Conservation (phyloP, 1,284 basidiomycete genomes). For the Anthracocystis setariae region DNA sequence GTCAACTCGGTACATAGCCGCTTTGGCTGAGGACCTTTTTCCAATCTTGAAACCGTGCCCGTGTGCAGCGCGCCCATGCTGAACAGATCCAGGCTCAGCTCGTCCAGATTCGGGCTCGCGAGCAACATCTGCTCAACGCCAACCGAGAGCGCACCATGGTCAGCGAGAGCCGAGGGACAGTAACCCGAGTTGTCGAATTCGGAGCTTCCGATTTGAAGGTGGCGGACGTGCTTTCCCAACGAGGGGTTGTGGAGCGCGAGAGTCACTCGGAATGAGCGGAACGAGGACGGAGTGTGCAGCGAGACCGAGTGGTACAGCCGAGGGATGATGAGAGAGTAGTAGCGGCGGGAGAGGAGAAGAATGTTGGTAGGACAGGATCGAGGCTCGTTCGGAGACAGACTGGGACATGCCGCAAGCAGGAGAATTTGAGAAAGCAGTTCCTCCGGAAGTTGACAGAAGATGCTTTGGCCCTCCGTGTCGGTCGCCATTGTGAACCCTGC, state of each 20-base stretch:
- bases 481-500: constrained; percentile 3
- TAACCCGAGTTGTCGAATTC: constrained; percentile 54
- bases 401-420: constrained; percentile 40
- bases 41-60: constrained; percentile 29
- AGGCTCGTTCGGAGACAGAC: constrained; percentile 34
- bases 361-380: constrained; percentile 40
- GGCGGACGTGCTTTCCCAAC: constrained; percentile 32
- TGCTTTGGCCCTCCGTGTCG: background rate
- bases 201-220: constrained; percentile 40
- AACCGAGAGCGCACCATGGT: constrained; percentile 33
- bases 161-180: constrained; percentile 47
- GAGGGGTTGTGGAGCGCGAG: constrained; percentile 55
- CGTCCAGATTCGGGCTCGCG: constrained; percentile 35
- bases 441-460: constrained; percentile 34
- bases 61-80: constrained; percentile 48
- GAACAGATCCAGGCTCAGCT: constrained; percentile 56
- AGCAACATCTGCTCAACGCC: constrained; percentile 60
- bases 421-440: constrained; percentile 48
- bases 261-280: constrained; percentile 44
- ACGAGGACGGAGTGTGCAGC: constrained; percentile 34
- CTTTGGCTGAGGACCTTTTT: constrained; percentile 43
- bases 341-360: constrained; percentile 42
- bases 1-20: constrained; percentile 52
- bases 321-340: constrained; percentile 44
- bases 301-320: constrained; percentile 47